A percentile compares a stretch with the other conserved stretches of the same genome.
phyloP scores from a whole-genome alignment of 2,329 filamentous ascomycete genomes.

The Coleophoma cylindrospora region DNA sequence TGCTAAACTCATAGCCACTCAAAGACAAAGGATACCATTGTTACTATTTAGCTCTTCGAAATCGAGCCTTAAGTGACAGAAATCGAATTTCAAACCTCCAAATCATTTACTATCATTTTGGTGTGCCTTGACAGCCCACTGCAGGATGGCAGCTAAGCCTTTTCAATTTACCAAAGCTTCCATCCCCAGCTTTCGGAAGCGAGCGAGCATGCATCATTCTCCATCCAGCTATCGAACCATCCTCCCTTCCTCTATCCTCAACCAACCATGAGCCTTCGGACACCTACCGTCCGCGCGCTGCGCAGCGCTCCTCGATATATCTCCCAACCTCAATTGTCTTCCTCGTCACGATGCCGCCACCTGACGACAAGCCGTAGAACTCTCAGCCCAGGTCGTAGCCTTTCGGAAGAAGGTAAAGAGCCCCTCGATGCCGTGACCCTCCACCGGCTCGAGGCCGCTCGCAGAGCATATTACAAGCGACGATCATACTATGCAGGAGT shows the following conservation, averaged over 20 bases:
- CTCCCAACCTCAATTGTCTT: not conserved
- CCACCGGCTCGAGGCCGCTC: slow-evolving; percentile 20
- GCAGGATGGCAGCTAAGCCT: not conserved
- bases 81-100: no score
- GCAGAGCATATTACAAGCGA: slow-evolving; percentile 22
- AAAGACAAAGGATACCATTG: no score
- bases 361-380: slow-evolving; percentile 2
- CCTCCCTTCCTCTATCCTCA: not conserved
- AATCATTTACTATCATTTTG: no score
- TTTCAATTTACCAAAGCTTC: not conserved
- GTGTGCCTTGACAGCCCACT: not conserved
- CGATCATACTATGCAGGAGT: slow-evolving; percentile 20
- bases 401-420: not conserved
- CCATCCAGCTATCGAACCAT: not conserved
- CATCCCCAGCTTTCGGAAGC: not conserved
- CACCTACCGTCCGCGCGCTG: slow-evolving; percentile 5
- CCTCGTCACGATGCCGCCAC: slow-evolving; percentile 2
- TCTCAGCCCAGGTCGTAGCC: not conserved
- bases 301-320: not conserved
- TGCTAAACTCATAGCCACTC: no score
- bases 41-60: no score
- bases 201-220: not conserved
- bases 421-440: slow-evolving; percentile 19
- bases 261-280: slow-evolving; percentile 16
- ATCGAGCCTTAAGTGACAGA: no score